A percentile compares a stretch with the other conserved stretches of the same genome.
These are phyloP conservation scores for Podospora pseudocomata DNA, from an alignment of 495 filamentous ascomycete species.

Conservation along the genomic window DNA sequence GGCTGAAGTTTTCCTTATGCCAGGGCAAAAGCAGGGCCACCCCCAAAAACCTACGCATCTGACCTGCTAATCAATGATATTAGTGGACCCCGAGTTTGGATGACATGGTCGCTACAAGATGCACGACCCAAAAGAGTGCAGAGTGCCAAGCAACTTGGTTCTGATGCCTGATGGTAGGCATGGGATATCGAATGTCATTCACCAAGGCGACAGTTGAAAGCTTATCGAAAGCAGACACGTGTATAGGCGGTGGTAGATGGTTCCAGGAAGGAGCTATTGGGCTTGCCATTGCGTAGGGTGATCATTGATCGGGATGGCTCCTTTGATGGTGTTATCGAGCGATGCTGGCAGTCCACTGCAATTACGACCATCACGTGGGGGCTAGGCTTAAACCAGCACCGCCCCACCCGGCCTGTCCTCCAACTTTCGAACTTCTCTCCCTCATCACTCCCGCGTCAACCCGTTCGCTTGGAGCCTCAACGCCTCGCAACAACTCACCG, in stretches of 20 bases:
- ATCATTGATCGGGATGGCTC: background rate
- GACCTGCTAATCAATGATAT: background rate
- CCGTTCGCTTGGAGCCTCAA: slow-evolving; percentile 31
- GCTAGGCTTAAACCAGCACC: slow-evolving; percentile 19
- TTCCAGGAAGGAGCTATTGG: background rate
- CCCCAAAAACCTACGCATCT: background rate
- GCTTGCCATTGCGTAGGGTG: background rate
- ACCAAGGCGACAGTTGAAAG: background rate
- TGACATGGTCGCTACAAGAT: slow-evolving; percentile 1
- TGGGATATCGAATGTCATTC: background rate
- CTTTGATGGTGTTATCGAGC: background rate
- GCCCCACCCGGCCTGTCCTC: slow-evolving; percentile 21
- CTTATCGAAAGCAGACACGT: background rate
- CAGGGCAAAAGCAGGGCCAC: background rate
- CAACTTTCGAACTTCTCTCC: slow-evolving; percentile 34
- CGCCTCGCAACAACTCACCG: slow-evolving; percentile 18
- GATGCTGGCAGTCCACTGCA: background rate
- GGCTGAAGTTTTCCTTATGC: background rate
- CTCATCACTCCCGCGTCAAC: slow-evolving; percentile 33
- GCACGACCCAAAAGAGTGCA: background rate
- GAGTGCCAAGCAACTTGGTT: background rate
- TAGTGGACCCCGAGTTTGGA: background rate
- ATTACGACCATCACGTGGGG: slow-evolving; percentile 29
- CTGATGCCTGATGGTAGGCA: background rate
- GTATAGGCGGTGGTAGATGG: background rate